Evolutionary conservation across 169 alveolate species (phyloP), one percentile per base, ranked within the genome.

Genomic region (Gregarina niphandrodes): DNA sequence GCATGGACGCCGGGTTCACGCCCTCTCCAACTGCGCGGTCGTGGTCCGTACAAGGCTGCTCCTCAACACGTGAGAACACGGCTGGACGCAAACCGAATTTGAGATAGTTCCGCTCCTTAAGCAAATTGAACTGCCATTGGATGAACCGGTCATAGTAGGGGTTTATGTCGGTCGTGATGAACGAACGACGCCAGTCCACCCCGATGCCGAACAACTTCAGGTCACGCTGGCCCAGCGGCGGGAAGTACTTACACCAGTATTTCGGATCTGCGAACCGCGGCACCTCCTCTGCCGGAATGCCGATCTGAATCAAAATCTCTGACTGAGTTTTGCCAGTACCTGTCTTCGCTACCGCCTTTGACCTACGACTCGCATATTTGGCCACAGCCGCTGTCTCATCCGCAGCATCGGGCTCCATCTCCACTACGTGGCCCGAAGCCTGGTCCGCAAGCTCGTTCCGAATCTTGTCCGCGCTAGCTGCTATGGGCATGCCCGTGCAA

Each of bases 31-130:
- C 49, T 13, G 82, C 54, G 32, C 96, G 60, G 49, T 89, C 97
- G 50, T 91, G 97, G 59, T 93, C 99, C 3, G 98, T 96, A 51
- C 97, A 87, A 16, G 96, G 93, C 66, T 88, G 95, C 42, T 75
- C 82, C 48, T 87, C 94, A 13, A 67, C 57, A 18, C 77, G 62
- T 21, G 93, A 75, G 59, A 78, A 81, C 9, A 90, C 73, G 0
- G 95, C 64, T 18, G 83, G 86, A 40, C 96, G 66, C 61, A 82
- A 80, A 7, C 96, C 93, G 44, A 60, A 77, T 34, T 60, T 57
- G 2, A 82, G 52, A 29, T 72, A 54, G 30, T 63, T 72, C 32
- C 57, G 54, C 37, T 60, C 73, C 72, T 83, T 80, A 57, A 90
- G 73, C 37, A 67, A 69, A 11, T 65, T 61, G 73, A 93, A 87